phyloP scores from a whole-genome alignment of 176 grass and related monocot genomes.

The Olyra latifolia region DNA sequence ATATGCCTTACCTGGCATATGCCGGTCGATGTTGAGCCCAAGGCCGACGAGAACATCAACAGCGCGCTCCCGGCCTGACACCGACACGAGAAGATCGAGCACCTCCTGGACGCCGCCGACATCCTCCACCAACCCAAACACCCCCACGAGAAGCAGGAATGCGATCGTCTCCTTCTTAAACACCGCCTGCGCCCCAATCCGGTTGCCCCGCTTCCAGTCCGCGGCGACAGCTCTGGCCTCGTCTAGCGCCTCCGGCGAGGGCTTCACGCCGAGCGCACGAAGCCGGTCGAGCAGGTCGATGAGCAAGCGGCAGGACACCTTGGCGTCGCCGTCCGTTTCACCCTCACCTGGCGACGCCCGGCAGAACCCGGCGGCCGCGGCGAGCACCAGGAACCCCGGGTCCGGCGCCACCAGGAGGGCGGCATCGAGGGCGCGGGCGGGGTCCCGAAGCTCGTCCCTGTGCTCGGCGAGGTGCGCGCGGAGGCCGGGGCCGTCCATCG shows the following conservation, averaged over 20 bases:
- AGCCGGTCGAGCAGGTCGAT: slow-evolving; percentile 37
- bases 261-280: slow-evolving; percentile 35
- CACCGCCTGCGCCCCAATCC: slow-evolving; percentile 31
- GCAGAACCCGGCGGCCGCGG: slow-evolving; percentile 46
- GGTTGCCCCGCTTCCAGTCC: slow-evolving; percentile 44
- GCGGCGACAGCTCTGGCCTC: slow-evolving; percentile 39
- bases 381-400: slow-evolving; percentile 42
- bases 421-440: slow-evolving; percentile 23
- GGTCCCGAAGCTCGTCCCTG: slow-evolving; percentile 34
- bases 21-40: slow-evolving; percentile 30
- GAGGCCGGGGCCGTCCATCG: slow-evolving; percentile 38
- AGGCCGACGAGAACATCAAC: slow-evolving; percentile 43
- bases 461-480: slow-evolving; percentile 32
- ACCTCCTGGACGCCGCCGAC: slow-evolving; percentile 36
- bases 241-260: slow-evolving; percentile 38
- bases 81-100: slow-evolving; percentile 39
- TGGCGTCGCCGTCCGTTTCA: slow-evolving; percentile 13
- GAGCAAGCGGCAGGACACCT: slow-evolving; percentile 42
- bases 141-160: slow-evolving; percentile 44
- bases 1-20: slow-evolving; percentile 32
- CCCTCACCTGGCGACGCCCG: background rate
- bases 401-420: slow-evolving; percentile 50
- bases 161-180: slow-evolving; percentile 45
- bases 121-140: slow-evolving; percentile 47
- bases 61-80: slow-evolving; percentile 34